Conservation (phyloP, 257 asterid species). For the Nicotiana tabacum region DNA sequence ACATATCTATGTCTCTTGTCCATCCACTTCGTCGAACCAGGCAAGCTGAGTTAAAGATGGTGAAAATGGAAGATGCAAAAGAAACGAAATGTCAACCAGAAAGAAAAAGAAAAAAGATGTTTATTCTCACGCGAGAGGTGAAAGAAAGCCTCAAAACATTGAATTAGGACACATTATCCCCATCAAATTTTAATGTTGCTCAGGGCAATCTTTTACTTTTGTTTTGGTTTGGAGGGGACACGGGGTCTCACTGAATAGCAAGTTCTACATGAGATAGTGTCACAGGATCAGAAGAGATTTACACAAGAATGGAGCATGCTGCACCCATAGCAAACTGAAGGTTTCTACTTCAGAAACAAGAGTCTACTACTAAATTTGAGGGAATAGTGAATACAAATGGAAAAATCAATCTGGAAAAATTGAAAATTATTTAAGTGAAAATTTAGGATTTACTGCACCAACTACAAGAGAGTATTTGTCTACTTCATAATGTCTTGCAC, state of each 20-base stretch:
- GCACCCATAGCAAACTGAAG: neutral
- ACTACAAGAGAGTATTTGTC: neutral
- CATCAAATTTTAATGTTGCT: neutral
- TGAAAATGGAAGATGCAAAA: constrained; percentile 6
- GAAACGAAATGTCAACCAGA: neutral
- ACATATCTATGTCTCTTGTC: constrained; percentile 75
- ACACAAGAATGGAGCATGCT: neutral
- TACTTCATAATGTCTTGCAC: neutral
- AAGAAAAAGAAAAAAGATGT: constrained; percentile 8
- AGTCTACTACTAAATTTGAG: neutral
- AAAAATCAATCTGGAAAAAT: neutral
- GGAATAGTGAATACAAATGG: neutral
- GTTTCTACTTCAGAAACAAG: neutral
- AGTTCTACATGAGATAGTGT: neutral
- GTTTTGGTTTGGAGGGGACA: neutral
- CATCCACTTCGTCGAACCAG: constrained; percentile 86
- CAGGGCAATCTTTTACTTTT: neutral
- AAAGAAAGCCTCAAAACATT: neutral
- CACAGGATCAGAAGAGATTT: neutral
- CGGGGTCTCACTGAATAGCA: neutral
- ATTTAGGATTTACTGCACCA: neutral
- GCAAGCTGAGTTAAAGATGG: constrained; percentile 45
- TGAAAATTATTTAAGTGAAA: neutral
- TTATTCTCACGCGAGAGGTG: neutral
- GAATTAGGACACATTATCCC: neutral